Percentiles rank a stretch among this genome's conserved stretches.
phyloP scores from a whole-genome alignment of 306 rosid species.

The Cucurbita moschata region DNA sequence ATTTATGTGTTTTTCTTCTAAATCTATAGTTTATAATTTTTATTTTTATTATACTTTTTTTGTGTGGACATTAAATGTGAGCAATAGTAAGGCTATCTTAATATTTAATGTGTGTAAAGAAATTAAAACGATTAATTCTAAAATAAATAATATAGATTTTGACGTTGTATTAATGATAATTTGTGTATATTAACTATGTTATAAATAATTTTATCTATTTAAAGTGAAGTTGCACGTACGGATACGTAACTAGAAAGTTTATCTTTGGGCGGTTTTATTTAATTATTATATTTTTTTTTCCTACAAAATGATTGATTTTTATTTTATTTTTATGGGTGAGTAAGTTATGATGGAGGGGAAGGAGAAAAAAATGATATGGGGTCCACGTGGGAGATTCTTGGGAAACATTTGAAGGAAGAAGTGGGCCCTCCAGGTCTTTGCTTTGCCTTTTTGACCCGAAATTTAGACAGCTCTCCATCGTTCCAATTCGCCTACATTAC shows the following conservation, averaged over 20 bases:
- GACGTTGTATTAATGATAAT: background rate
- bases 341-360: background rate
- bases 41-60: background rate
- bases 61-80: background rate
- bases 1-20: background rate
- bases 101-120: background rate
- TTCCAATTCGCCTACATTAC: background rate
- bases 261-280: background rate
- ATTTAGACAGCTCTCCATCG: background rate
- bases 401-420: background rate
- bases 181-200: background rate
- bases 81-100: background rate
- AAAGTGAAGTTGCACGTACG: background rate
- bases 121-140: background rate
- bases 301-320: background rate
- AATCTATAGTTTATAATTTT: background rate
- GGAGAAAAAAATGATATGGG: background rate
- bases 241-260: background rate
- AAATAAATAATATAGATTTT: background rate
- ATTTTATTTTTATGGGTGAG: background rate
- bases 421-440: background rate
- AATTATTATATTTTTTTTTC: no score
- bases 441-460: background rate
- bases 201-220: background rate
- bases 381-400: slow-evolving; percentile 3